Base-by-base conservation (phyloP, 2,329 filamentous ascomycete species). In the Sporothrix schenckii region DNA sequence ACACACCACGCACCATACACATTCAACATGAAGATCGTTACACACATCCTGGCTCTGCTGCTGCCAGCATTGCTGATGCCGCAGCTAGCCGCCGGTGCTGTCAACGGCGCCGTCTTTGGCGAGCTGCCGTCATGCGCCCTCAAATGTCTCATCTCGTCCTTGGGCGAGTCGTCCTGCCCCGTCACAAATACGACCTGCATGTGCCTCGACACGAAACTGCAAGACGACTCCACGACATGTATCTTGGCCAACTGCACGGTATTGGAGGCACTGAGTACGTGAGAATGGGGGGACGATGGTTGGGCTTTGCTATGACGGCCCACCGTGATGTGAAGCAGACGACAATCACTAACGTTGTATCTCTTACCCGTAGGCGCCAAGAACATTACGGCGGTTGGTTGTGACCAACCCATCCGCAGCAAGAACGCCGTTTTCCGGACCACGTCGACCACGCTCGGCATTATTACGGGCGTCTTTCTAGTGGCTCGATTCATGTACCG, bases 401-500 rank as follows among this genome's bases (percentile, higher is more conserved):
- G 77, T 72, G 70, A 74, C 52, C 74, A 70, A 13, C 75, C 70
- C 11, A 52, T 74, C 19, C 73, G 73, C 6, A 74, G 78, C 70
- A 80, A 78, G 71, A 79, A 65, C 72, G 73, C 75, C n/a, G 75
- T 79, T 50, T 76, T 79, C 56, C 71, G 79, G 21, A 77, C 75
- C 19, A 75, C 80, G 3, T 75, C 77, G 72, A 71, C 75, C 72
- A 49, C 71, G 73, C 72, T 80, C 58, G 79, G 75, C 67, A 75
- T 77, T 19, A 75, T 82, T 30, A 78, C 80, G 6, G 79, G 75
- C 41, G 74, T 79, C 56, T 78, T 81, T 63, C 75, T 83, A 41
- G 70, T 78, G 7, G 72, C 80, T n/a, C 82, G 83, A 19, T 76
- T 82, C 11, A 73, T 73, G 4, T 78, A 77, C 66, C 78, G 76